These are phyloP conservation scores for Sarocladium kiliense DNA, from an alignment of 2,329 filamentous ascomycete species.

Conservation along the genomic window DNA sequence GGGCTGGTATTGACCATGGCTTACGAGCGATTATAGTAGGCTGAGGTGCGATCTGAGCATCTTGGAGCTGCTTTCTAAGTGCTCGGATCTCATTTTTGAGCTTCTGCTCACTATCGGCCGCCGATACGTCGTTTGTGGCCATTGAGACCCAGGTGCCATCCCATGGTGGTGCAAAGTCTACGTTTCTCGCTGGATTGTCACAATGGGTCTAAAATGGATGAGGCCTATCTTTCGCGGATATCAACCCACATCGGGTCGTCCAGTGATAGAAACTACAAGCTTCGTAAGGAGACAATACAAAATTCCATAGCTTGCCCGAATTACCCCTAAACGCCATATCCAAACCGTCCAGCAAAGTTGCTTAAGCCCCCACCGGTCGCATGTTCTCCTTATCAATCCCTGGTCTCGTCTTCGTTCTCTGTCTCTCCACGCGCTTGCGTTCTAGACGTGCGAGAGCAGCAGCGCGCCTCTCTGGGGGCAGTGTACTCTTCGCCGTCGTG, in stretches of 20 bases:
- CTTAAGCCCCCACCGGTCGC: constrained; percentile 19
- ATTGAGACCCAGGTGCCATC: constrained; percentile 17
- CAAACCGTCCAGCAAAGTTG: neutral
- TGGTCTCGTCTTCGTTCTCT: constrained; percentile 26
- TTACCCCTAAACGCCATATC: neutral
- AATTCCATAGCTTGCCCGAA: neutral
- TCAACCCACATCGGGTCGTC: neutral
- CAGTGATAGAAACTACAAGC: neutral
- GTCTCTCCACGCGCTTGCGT: constrained; percentile 47
- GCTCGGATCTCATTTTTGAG: constrained; percentile 52
- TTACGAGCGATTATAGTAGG: neutral
- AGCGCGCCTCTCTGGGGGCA: constrained; percentile 46
- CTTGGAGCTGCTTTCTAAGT: constrained; percentile 29
- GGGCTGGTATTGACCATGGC: neutral
- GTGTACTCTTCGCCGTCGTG: constrained; percentile 31
- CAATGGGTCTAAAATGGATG: neutral
- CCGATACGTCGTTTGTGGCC: constrained; percentile 16
- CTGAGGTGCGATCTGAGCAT: constrained; percentile 39
- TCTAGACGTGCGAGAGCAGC: constrained; percentile 52
- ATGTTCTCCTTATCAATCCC: constrained; percentile 48
- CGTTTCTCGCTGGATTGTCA: neutral
- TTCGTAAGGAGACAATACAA: neutral
- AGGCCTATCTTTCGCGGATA: neutral
- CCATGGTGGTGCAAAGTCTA: neutral
- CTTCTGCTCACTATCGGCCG: constrained; percentile 17